Evolutionary conservation across 805 yeast genomes (phyloP), one percentile per base, ranked within the genome.

Genomic region (Saccharomycopsis malanga): DNA sequence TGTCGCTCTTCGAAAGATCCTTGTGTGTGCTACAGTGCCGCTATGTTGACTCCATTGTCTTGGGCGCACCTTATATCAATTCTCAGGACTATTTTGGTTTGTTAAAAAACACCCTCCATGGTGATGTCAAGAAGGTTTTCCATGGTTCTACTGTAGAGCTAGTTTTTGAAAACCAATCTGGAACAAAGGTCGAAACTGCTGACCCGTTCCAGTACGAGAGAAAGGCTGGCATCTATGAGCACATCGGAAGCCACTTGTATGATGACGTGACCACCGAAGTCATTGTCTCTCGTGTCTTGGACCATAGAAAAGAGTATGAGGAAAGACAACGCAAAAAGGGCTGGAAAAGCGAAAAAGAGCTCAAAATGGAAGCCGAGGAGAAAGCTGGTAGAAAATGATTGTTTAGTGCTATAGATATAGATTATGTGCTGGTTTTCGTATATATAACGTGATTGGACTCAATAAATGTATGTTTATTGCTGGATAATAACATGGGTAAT

Each of bases 291-390:
- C 73, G 98, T 22, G 94, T 93, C 4, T 66, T 83, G 57, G 65
- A 70, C 34, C 78, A 85, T 60, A 72, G 83, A 53, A 76, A 73
- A 20, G 73, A 79, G 17, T 93, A 86, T 61, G 87, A 85, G 59
- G 91, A 83, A 57, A 79, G 98, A 59, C 98, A 93, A 65, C 71
- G 76, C 46, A 79, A 80, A 52, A 91, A 93, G 66, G 95, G 95
- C 2, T 80, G 87, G 77, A 85, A 43, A 25, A 27, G 41, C n/a
- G 42, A 34, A 20, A 35, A 34, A 4, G 46, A 43, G 22, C 34
- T 24, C 24, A 12, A 15, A 14, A 4, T 43, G 34, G 46, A 43
- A 32, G 23, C 21, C 7, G 22, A 12, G 10, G 43, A 39, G 29
- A 39, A 39, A 18, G 5, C 22, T 15, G 9, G 15, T 10, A 20